phyloP scores from a whole-genome alignment of 2,329 filamentous ascomycete genomes.

The Nothophaeocryptopus gaeumannii region DNA sequence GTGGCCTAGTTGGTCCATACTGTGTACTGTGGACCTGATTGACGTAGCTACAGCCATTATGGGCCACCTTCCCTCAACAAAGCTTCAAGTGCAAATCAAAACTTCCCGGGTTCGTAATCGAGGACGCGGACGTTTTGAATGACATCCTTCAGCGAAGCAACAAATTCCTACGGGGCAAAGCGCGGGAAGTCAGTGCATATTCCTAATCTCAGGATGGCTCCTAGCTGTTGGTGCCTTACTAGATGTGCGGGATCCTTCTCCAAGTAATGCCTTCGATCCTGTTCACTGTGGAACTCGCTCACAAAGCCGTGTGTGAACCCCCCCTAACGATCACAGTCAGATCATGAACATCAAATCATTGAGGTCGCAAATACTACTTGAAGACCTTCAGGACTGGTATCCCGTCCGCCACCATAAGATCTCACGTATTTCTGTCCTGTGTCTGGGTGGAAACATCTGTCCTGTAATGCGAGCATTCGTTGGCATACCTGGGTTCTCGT shows the following conservation, averaged over 20 bases:
- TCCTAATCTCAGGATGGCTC: no score
- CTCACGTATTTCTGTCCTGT: constrained; percentile 61
- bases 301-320: constrained; percentile 69
- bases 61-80: no score
- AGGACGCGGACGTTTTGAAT: constrained; percentile 57
- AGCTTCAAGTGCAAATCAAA: constrained; percentile 20
- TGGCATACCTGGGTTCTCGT: constrained; percentile 48
- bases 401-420: constrained; percentile 56
- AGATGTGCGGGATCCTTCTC: constrained; percentile 62
- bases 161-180: constrained; percentile 46
- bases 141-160: constrained; percentile 48
- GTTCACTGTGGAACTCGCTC: constrained; percentile 60
- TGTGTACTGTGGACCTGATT: no score
- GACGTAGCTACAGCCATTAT: no score
- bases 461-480: constrained; percentile 56
- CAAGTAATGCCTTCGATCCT: constrained; percentile 68
- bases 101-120: constrained; percentile 52
- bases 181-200: no score
- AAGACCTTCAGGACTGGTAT: constrained; percentile 61
- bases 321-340: constrained; percentile 36
- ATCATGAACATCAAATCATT: neutral
- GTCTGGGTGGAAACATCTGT: constrained; percentile 59
- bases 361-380: constrained; percentile 48
- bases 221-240: constrained; percentile 20
- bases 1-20: no score